Base-by-base conservation (phyloP, 2,329 filamentous ascomycete species). In the Ceratocystis cubensis region DNA sequence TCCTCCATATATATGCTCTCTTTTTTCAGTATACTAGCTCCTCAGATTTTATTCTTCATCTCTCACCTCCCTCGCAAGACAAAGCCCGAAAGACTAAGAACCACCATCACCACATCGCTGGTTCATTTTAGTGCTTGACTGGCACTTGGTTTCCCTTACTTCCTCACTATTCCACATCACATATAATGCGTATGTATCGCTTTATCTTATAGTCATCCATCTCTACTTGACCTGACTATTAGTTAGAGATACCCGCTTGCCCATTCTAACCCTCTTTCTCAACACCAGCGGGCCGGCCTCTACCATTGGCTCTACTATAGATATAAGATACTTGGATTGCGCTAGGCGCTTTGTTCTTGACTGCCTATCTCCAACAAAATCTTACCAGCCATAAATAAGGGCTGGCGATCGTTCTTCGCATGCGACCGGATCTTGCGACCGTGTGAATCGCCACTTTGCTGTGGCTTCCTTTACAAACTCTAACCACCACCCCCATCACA, bases 21-120 rank as follows among this genome's bases (percentile, higher is more conserved):
- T 30, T 17, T 5, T n/a, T 30, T 28, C 8, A 57, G 53, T 57
- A 57, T 57, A 57, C 53, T 30, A 57, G 53, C 25, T 57, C 25
- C 30, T 57, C 22, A 57, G 53, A 22, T 57, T 57, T 57, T 57
- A 57, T 57, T 30, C 25, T 57, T 57, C 25, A 57, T 57, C 25
- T 57, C 53, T n/a, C 53, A 30, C 30, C 25, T 20, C 20, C 46
- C 46, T 20, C 2, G 46, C 46, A n/a, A 13, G 46, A 22, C 46
- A 37, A 37, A 8, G 10, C 37, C 37, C 8, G 10, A 37, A 37
- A 37, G 37, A 37, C 37, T 13, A 13, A 13, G 10, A 37, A 22
- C 7, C 15, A 22, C n/a, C 15, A 50, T n/a, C 46, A 48, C 5
- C 53, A 7, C 22, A 57, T 57, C 46, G 3, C 4, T 28, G 15